Percentiles rank a stretch among this genome's conserved stretches.
Conservation (phyloP, 306 rosid genomes). For the Cucumis cinereus region DNA sequence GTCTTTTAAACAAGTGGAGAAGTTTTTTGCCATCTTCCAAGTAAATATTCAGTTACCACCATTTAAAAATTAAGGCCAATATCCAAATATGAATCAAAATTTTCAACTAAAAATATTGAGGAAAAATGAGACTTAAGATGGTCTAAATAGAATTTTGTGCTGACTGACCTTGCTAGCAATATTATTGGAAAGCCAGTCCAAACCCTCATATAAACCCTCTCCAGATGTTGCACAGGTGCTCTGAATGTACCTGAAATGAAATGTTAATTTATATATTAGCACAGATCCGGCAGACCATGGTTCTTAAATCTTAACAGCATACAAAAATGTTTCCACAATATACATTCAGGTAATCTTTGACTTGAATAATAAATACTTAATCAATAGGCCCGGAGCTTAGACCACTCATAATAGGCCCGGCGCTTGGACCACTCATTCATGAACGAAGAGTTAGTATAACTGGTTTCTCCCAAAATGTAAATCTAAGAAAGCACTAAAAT, state of each 20-base stretch:
- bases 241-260: constrained; percentile 60
- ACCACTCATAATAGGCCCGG: not conserved
- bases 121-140: not conserved
- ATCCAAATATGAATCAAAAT: not conserved
- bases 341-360: not conserved
- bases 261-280: not conserved
- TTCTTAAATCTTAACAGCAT: not conserved
- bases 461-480: not conserved
- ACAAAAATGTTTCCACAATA: not conserved
- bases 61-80: not conserved
- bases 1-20: not conserved
- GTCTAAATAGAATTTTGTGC: not conserved
- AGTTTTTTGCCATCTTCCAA: not conserved
- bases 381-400: not conserved
- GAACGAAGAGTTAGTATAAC: not conserved
- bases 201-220: constrained; percentile 66
- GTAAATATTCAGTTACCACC: not conserved
- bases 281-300: not conserved
- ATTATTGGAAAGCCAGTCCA: constrained; percentile 63
- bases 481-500: not conserved
- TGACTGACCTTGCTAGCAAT: constrained; percentile 53
- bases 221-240: constrained; percentile 80
- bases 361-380: not conserved
- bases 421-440: not conserved
- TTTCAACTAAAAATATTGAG: not conserved